Evolutionary conservation across 106 monocot species (phyloP), one percentile per base, ranked within the genome.

Genomic region (Triglochin maritima): DNA sequence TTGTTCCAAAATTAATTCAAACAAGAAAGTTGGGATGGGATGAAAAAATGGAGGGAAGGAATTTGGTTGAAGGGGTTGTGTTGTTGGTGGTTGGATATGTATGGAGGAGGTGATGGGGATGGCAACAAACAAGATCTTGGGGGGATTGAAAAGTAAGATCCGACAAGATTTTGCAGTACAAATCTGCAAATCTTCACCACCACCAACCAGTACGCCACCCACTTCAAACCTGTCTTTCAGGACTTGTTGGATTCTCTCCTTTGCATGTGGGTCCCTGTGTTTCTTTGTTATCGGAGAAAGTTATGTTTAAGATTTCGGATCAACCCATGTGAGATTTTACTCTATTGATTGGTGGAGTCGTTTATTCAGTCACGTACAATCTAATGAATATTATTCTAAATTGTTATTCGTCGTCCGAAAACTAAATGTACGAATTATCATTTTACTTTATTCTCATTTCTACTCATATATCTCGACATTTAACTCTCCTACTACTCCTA

Each of bases 101-200:
- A 51, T 29, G 29, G 66, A 52, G 49, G 9, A 49, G 49, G 29
- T 1, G 66, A 8, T 10, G 63, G 63, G 63, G 46, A 45, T 64
- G 41, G 43, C 6, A 45, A 46, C 44, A 5, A 6, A 3, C 4
- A 45, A 64, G 66, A 66, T 15, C 16, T 3, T 5, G 15, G 12
- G 47, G 50, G 58, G 58, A 8, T 5, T 5, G n/a, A 15, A 59
- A 14, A 59, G 58, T 29, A 16, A 69, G 54, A 55, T 69, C 56
- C 56, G 66, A 50, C 58, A 42, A 74, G 74, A 74, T 73, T 66
- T 65, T 57, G 16, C 57, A 4, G 56, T 69, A 51, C 68, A 57
- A 69, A 69, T 67, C 73, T 62, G 9, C 71, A 50, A 62, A 62
- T 51, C 56, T 64, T 63, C 46, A 54, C 51, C 72, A 67, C 67